Percentiles rank a stretch among this genome's conserved stretches.
These are phyloP conservation scores for Ophiognomonia clavigignenti-juglandacearum DNA, from an alignment of 2,329 filamentous ascomycete genomes.

Conservation along the genomic window DNA sequence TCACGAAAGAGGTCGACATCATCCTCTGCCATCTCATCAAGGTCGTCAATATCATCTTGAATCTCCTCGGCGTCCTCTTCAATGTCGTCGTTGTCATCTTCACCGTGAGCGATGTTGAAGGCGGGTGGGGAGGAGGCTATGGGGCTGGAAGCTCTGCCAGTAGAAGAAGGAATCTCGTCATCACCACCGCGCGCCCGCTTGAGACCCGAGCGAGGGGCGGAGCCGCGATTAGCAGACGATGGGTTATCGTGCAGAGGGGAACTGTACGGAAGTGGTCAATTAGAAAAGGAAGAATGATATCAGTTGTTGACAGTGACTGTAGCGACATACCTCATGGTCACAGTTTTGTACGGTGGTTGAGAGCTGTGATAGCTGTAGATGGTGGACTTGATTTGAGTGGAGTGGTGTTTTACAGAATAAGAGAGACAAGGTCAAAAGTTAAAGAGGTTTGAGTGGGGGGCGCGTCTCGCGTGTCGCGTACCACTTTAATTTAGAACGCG, in stretches of 20 bases:
- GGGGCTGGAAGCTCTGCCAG: slow-evolving; percentile 51
- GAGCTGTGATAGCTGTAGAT: too few species aligned
- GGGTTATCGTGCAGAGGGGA: slow-evolving; percentile 78
- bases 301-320: too few species aligned
- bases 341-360: neutral
- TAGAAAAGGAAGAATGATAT: neutral
- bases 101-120: slow-evolving; percentile 60
- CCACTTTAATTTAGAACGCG: too few species aligned
- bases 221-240: slow-evolving; percentile 77
- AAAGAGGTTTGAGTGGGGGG: too few species aligned
- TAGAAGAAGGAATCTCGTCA: slow-evolving; percentile 44
- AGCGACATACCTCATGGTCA: slow-evolving; percentile 15
- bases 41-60: slow-evolving; percentile 69
- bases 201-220: slow-evolving; percentile 44
- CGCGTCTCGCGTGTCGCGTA: too few species aligned
- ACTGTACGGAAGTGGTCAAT: slow-evolving; percentile 40
- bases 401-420: too few species aligned
- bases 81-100: slow-evolving; percentile 67
- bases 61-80: slow-evolving; percentile 63
- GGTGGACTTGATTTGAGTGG: too few species aligned
- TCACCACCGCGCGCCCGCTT: slow-evolving; percentile 51
- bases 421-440: too few species aligned
- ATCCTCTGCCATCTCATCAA: slow-evolving; percentile 78
- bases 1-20: slow-evolving; percentile 74
- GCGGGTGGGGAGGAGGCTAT: slow-evolving; percentile 64